Evolutionary conservation across 495 filamentous ascomycete species (phyloP).

Genomic region (Friedmanniomyces endolithicus): DNA sequence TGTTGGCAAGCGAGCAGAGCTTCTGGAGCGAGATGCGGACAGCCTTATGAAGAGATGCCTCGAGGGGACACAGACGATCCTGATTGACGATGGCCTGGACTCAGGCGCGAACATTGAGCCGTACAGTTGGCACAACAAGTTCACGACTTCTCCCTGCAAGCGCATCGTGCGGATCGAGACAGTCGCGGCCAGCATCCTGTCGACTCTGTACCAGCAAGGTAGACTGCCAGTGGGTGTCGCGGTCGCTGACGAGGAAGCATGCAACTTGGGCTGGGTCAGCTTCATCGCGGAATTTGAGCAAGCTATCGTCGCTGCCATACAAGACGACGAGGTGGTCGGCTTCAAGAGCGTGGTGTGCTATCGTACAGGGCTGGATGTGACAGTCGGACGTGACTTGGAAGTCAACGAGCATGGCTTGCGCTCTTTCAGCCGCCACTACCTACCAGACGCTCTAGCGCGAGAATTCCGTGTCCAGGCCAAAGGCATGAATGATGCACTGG

Average conservation of each 20-base stretch:
- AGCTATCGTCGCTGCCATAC: slow-evolving; percentile 41
- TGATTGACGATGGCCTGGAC: slow-evolving; percentile 69
- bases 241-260: slow-evolving; percentile 20
- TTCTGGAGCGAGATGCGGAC: slow-evolving; percentile 40
- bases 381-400: slow-evolving; percentile 10
- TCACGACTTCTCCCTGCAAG: slow-evolving; percentile 49
- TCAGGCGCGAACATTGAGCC: slow-evolving; percentile 42
- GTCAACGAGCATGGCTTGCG: slow-evolving; percentile 13
- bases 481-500: slow-evolving; percentile 51
- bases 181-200: slow-evolving; percentile 49
- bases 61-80: slow-evolving; percentile 58
- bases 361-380: slow-evolving; percentile 57
- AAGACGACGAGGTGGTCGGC: slow-evolving; percentile 57
- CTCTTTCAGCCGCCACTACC: slow-evolving; percentile 20
- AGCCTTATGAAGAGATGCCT: slow-evolving; percentile 53
- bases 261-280: slow-evolving; percentile 23
- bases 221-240: slow-evolving; percentile 20
- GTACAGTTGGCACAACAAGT: slow-evolving; percentile 59
- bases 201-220: slow-evolving; percentile 34
- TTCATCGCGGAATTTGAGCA: slow-evolving; percentile 38
- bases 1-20: slow-evolving; percentile 32
- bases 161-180: slow-evolving; percentile 76
- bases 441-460: slow-evolving; percentile 19
- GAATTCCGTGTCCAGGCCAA: slow-evolving; percentile 50
- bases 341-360: slow-evolving; percentile 87